Conservation (phyloP, 768 basidiomycete species). For the Mycena belliarum region DNA sequence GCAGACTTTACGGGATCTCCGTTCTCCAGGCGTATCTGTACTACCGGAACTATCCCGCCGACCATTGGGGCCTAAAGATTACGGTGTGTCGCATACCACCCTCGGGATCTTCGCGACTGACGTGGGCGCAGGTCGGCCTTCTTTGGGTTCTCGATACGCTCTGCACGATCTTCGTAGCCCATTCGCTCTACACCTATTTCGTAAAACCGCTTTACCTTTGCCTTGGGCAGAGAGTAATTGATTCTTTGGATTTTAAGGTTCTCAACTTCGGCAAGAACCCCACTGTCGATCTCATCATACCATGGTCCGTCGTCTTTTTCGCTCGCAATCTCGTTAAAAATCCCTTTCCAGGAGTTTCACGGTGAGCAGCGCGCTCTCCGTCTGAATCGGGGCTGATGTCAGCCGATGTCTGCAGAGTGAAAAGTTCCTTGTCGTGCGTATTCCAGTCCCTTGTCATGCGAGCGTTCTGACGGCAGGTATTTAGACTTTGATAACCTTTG, state of each 20-base stretch:
- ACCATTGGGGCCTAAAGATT: slow-evolving; percentile 1
- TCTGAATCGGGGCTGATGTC: background rate
- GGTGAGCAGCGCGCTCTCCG: background rate
- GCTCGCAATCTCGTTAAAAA: no score
- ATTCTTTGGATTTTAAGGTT: slow-evolving; percentile 1
- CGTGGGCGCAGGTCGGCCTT: slow-evolving; percentile 7
- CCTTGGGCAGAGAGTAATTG: no score
- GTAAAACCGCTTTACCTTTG: background rate
- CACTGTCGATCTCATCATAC: slow-evolving; percentile 11
- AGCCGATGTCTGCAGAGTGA: slow-evolving; percentile 8
- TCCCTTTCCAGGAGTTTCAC: slow-evolving; percentile 9
- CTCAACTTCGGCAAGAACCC: slow-evolving; percentile 11
- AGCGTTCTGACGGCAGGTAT: background rate
- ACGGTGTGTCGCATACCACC: background rate
- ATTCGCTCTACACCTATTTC: slow-evolving; percentile 13
- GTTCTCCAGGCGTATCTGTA: slow-evolving; percentile 12
- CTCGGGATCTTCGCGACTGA: background rate
- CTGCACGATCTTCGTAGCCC: slow-evolving; percentile 14
- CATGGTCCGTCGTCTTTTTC: slow-evolving; percentile 7
- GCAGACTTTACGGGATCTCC: slow-evolving; percentile 14
- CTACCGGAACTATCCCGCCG: slow-evolving; percentile 11
- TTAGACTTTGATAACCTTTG: slow-evolving; percentile 12
- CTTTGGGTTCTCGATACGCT: slow-evolving; percentile 14
- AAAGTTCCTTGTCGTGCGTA: slow-evolving; percentile 16
- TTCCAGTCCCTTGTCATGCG: background rate